Conservation (phyloP, 2,329 filamentous ascomycete genomes). For the Aspergillus persii region DNA sequence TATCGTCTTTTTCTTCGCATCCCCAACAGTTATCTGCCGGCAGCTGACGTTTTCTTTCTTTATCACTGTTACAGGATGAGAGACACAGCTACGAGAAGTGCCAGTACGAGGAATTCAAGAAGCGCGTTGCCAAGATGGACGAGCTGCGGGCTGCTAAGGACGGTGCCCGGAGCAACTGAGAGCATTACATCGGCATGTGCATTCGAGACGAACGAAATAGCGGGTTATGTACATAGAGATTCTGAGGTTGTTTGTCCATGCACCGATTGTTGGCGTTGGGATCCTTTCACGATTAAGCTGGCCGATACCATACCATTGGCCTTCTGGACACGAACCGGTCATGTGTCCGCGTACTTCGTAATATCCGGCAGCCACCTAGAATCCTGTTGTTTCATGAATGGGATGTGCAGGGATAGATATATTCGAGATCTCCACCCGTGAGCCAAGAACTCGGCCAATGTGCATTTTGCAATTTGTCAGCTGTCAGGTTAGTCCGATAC, state of each 20-base stretch:
- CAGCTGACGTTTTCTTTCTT: conserved; percentile 6
- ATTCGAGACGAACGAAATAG: conserved; percentile 27
- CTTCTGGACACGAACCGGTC: neutral
- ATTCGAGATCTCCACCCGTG: neutral
- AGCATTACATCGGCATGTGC: conserved; percentile 18
- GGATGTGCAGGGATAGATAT: neutral
- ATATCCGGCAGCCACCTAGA: neutral
- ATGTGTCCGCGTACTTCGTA: neutral
- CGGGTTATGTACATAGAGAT: conserved; percentile 41
- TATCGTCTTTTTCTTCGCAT: neutral
- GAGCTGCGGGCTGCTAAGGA: conserved; percentile 84
- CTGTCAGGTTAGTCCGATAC: neutral
- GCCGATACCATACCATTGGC: conserved; percentile 9
- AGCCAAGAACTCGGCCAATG: neutral
- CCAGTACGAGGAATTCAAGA: conserved; percentile 99
- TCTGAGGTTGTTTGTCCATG: conserved; percentile 35
- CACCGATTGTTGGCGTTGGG: conserved; percentile 36
- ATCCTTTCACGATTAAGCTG: conserved; percentile 19
- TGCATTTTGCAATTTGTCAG: neutral
- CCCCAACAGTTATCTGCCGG: neutral
- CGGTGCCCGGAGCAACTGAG: conserved; percentile 79
- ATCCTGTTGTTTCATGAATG: neutral
- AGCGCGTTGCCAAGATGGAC: conserved; percentile 97
- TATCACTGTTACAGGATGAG: conserved; percentile 65
- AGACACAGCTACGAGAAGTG: conserved; percentile 98